These are phyloP conservation scores for Colletotrichum karsti DNA, from an alignment of 2,329 filamentous ascomycete genomes.

Conservation along the genomic window DNA sequence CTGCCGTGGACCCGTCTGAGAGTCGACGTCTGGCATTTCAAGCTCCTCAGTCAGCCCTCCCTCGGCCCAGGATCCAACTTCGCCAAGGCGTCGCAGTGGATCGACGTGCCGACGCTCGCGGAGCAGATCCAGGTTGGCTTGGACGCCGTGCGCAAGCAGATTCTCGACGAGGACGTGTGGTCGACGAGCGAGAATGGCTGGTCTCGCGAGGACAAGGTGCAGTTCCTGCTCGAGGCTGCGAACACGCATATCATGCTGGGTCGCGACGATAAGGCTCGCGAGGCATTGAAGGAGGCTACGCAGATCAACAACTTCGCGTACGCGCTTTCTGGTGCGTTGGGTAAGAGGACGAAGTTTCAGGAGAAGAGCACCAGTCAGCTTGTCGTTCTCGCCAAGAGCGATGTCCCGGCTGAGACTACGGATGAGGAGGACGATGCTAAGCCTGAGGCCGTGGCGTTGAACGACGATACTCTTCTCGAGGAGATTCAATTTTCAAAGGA, in stretches of 20 bases:
- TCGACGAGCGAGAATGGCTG: slow-evolving; percentile 43
- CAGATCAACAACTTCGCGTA: slow-evolving; percentile 78
- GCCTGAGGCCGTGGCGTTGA: slow-evolving; percentile 79
- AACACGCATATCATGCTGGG: slow-evolving; percentile 87
- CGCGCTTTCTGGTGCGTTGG: slow-evolving; percentile 84
- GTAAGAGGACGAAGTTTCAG: slow-evolving; percentile 85
- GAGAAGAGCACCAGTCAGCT: slow-evolving; percentile 85
- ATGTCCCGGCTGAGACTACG: slow-evolving; percentile 23
- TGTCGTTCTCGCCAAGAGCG: slow-evolving; percentile 86
- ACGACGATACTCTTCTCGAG: slow-evolving; percentile 94
- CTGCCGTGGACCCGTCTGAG: slow-evolving; percentile 73
- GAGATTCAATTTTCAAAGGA: slow-evolving; percentile 76
- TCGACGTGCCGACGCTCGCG: slow-evolving; percentile 65
- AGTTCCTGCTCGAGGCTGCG: slow-evolving; percentile 83
- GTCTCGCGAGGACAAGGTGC: slow-evolving; percentile 62
- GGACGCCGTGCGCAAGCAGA: slow-evolving; percentile 47
- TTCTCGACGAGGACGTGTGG: slow-evolving; percentile 48
- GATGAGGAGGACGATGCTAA: slow-evolving; percentile 38
- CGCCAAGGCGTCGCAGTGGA: slow-evolving; percentile 65
- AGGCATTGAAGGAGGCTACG: slow-evolving; percentile 75
- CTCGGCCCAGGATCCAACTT: slow-evolving; percentile 63
- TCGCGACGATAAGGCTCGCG: slow-evolving; percentile 77
- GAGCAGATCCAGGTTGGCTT: slow-evolving; percentile 55
- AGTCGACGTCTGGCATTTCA: slow-evolving; percentile 75
- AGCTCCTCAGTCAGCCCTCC: slow-evolving; percentile 65